Evolutionary conservation across 225 moss, liverwort and hornwort genomes (phyloP).

Genomic region (Ulota crispa): DNA sequence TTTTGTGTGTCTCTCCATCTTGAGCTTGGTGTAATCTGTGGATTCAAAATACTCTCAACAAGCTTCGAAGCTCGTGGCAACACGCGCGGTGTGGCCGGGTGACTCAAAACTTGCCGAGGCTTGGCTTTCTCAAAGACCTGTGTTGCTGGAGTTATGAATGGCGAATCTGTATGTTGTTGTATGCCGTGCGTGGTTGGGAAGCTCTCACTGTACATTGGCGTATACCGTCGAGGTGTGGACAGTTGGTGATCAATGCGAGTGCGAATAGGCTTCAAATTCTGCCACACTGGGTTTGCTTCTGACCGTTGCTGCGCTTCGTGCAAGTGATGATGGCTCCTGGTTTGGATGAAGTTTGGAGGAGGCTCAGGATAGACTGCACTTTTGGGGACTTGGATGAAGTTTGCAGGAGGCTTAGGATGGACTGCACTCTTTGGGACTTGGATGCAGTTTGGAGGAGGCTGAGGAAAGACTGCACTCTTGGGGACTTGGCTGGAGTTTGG

Average conservation of each 20-base stretch:
- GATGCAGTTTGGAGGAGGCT: not conserved
- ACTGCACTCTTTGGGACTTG: not conserved
- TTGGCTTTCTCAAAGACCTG: not conserved
- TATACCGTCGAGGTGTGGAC: constrained; percentile 14
- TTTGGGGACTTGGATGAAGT: not conserved
- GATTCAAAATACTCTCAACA: not conserved
- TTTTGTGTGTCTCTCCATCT: constrained; percentile 5
- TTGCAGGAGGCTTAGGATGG: constrained; percentile 4
- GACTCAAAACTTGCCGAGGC: not conserved
- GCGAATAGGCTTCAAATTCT: constrained; percentile 19
- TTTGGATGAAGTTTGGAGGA: not conserved
- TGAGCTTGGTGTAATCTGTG: constrained; percentile 11
- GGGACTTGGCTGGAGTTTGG: not conserved
- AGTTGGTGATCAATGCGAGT: not conserved
- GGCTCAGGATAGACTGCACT: constrained; percentile 12
- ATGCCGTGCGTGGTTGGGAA: constrained; percentile 15
- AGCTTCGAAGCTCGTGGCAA: not conserved
- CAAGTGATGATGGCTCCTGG: not conserved
- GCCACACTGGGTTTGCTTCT: not conserved
- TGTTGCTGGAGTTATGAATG: not conserved
- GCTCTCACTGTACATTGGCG: constrained; percentile 15
- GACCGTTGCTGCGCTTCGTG: constrained; percentile 10
- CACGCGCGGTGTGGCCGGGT: not conserved
- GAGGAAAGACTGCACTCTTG: not conserved
- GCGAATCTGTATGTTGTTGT: not conserved